Percentiles rank a stretch among this genome's conserved stretches.
Conservation (phyloP, 306 rosid genomes). For the Sindora glabra region DNA sequence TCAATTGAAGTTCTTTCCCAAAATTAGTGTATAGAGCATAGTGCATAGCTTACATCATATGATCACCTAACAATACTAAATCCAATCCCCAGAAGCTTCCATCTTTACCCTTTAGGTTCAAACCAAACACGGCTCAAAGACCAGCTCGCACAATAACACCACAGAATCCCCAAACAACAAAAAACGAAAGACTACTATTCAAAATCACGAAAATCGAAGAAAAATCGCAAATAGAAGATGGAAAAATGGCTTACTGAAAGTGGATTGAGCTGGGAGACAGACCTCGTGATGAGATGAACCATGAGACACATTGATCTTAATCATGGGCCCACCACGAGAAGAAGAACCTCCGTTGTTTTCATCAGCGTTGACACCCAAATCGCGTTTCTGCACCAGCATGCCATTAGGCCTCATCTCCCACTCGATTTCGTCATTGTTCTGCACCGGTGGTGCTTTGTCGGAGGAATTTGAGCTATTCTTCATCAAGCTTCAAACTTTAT, state of each 20-base stretch:
- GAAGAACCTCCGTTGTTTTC: not conserved
- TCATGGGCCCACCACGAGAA: slow-evolving; percentile 11
- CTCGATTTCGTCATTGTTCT: slow-evolving; percentile 18
- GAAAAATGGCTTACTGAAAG: slow-evolving; percentile 28
- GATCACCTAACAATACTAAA: too few relatives aligned
- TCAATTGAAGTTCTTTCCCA: too few relatives aligned
- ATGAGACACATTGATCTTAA: slow-evolving; percentile 15
- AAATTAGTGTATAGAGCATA: too few relatives aligned
- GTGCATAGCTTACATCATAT: too few relatives aligned
- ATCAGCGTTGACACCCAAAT: not conserved
- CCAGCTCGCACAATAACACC: too few relatives aligned
- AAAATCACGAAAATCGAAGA: not conserved
- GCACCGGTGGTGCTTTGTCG: not conserved
- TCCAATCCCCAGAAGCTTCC: too few relatives aligned
- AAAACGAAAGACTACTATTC: not conserved
- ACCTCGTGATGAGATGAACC: slow-evolving; percentile 22
- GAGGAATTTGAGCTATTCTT: not conserved
- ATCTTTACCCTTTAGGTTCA: too few relatives aligned
- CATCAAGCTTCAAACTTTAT: not conserved
- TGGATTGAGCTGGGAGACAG: slow-evolving; percentile 24
- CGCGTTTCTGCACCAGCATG: slow-evolving; percentile 33
- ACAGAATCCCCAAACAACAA: too few relatives aligned
- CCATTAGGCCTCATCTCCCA: slow-evolving; percentile 39
- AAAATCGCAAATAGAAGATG: not conserved
- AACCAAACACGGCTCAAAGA: too few relatives aligned